Evolutionary conservation across 2,329 filamentous ascomycete species (phyloP), one percentile per base, ranked within the genome.

Genomic region (Diplodia corticola): DNA sequence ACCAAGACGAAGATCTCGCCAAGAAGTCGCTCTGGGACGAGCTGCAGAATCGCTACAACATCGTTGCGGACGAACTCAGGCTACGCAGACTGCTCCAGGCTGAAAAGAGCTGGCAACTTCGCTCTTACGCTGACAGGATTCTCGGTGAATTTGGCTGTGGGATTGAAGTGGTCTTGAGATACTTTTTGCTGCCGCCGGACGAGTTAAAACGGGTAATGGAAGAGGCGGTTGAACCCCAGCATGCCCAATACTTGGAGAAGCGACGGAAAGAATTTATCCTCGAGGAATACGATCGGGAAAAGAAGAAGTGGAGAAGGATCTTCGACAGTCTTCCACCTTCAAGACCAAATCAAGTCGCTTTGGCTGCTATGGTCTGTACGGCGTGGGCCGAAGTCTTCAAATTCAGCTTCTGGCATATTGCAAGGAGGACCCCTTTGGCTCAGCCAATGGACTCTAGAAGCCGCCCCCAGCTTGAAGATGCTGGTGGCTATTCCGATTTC

Each of bases 351-450:
- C 68, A 67, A 7, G 61, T 80, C 5, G 73, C 71, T 17, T 69
- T 73, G 59, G 74, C 78, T 9, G 78, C 74, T 13, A 64, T 77
- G 4, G 71, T 77, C 4, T 80, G 79, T 66, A 72, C 76, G 22
- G 71, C 71, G 5, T 79, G 81, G 37, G 69, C 75, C 17, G 69
- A 73, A 4, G 70, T 75, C 22, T 73, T 75, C 17, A 69, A 70
- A 1, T 75, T 81, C 63, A 78, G 75, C 44, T 66, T 81, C 2
- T 81, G 79, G 79, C 79, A 81, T 44, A 68, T 82, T 28, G 78
- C 74, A 17, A 69, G 75, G 57, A 72, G 28, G 69, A 67, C 48
- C 53, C 50, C 65, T 13, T 55, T 24, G 22, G 35, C 60, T 73
- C 28, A 75, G 73, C 68, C 67, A 72, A n/a, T 15, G 22, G 15